Conservation (phyloP, 2,329 filamentous ascomycete species). For the Calonectria naviculata region DNA sequence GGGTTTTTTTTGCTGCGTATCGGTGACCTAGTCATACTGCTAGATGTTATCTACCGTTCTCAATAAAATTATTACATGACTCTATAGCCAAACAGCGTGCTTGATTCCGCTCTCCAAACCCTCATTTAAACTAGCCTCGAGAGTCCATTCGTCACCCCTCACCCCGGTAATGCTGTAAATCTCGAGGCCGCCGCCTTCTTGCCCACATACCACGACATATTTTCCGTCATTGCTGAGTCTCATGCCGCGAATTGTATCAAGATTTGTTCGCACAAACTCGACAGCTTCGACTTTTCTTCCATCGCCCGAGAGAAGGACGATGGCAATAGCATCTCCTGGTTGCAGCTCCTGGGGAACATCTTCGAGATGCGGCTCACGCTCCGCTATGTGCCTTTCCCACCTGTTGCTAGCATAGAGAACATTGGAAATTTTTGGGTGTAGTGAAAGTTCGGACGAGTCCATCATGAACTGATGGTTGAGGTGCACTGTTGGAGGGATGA, state of each 20-base stretch:
- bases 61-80: neutral
- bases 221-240: neutral
- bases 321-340: neutral
- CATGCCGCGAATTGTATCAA: neutral
- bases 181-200: neutral
- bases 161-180: neutral
- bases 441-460: neutral
- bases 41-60: too few relatives aligned
- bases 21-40: too few relatives aligned
- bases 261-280: neutral
- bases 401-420: neutral
- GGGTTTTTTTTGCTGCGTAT: too few relatives aligned
- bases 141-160: neutral
- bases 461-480: neutral
- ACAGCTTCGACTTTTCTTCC: neutral
- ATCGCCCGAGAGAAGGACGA: neutral
- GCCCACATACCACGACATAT: neutral
- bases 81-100: neutral
- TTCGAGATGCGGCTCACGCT: neutral
- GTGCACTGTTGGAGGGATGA: neutral
- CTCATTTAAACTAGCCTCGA: neutral
- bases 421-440: neutral
- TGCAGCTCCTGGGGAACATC: neutral
- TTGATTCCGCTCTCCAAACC: neutral
- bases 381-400: neutral